Percentiles rank a stretch among this genome's conserved stretches.
These are phyloP conservation scores for Inosperma sp. DNA, from an alignment of 768 basidiomycete species.

Conservation along the genomic window DNA sequence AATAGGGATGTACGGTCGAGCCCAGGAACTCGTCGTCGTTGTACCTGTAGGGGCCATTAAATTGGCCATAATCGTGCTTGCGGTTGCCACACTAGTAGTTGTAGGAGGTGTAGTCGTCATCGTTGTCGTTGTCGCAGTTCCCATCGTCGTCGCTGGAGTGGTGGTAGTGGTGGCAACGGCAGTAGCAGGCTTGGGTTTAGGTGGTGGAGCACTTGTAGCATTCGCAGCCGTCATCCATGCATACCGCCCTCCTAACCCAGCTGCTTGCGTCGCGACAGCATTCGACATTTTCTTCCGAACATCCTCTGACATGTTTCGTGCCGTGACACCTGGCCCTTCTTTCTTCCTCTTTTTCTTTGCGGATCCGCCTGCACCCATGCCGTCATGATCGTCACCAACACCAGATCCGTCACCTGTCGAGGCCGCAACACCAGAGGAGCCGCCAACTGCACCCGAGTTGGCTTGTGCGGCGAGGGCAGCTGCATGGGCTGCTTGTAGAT, in stretches of 20 bases:
- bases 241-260: conserved; percentile 79
- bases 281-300: conserved; percentile 90
- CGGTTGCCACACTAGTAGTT: no score
- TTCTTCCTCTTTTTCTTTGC: conserved; percentile 80
- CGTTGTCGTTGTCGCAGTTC: conserved; percentile 21
- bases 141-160: conserved; percentile 27
- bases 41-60: conserved; percentile 25
- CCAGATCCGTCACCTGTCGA: conserved; percentile 13
- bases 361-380: conserved; percentile 14
- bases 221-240: conserved; percentile 68
- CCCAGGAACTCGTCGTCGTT: conserved; percentile 44
- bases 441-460: no score
- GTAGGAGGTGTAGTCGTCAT: no score
- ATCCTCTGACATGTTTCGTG: conserved; percentile 88
- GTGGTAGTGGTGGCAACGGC: conserved; percentile 32
- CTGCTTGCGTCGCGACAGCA: conserved; percentile 82
- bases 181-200: conserved; percentile 21
- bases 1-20: conserved; percentile 56
- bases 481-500: conserved; percentile 66
- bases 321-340: conserved; percentile 79
- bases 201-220: conserved; percentile 47
- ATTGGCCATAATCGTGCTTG: no score
- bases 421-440: conserved; percentile 15
- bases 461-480: conserved; percentile 59
- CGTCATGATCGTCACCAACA: conserved; percentile 12